phyloP scores from a whole-genome alignment of 2,329 filamentous ascomycete species.

The Arachnomyces sp. region DNA sequence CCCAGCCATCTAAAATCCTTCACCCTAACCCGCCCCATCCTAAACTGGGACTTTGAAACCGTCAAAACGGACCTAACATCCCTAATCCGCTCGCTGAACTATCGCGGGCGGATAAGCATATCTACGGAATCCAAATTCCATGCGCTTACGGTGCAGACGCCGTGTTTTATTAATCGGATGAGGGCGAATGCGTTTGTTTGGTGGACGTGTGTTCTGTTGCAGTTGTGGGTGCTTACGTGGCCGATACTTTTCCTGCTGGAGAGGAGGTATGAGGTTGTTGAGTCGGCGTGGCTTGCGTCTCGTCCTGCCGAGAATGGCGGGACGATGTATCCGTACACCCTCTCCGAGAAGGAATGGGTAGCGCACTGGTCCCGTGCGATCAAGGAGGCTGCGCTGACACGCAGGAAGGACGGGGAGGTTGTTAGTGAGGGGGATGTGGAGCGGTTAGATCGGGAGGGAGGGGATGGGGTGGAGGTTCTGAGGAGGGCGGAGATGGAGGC shows the following conservation, averaged over 20 bases:
- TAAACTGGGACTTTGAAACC: slow-evolving; percentile 14
- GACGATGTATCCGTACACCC: slow-evolving; percentile 7
- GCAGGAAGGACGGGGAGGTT: slow-evolving; percentile 15
- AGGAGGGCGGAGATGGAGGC: slow-evolving; percentile 7
- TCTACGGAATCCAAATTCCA: slow-evolving; percentile 16
- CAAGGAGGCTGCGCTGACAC: slow-evolving; percentile 28
- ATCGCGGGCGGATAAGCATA: slow-evolving; percentile 27
- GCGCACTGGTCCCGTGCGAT: slow-evolving; percentile 28
- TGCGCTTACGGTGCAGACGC: slow-evolving; percentile 30
- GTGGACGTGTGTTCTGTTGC: slow-evolving; percentile 28
- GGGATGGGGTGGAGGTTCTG: not conserved
- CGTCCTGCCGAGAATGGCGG: slow-evolving; percentile 3
- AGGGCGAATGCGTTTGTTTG: slow-evolving; percentile 28
- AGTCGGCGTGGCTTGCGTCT: slow-evolving; percentile 24
- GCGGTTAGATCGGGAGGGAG: not conserved
- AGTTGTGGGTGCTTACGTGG: slow-evolving; percentile 35
- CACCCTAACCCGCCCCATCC: slow-evolving; percentile 20
- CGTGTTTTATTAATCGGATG: slow-evolving; percentile 31
- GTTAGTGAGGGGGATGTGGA: slow-evolving; percentile 14
- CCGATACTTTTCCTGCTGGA: slow-evolving; percentile 31
- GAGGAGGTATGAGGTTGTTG: slow-evolving; percentile 27
- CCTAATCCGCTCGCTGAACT: slow-evolving; percentile 32
- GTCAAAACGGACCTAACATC: slow-evolving; percentile 24
- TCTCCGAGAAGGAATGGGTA: slow-evolving; percentile 22
- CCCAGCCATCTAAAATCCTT: slow-evolving; percentile 31